Evolutionary conservation across 1,139 yeast genomes (phyloP).

Genomic region (Blastobotrys illinoisensis): DNA sequence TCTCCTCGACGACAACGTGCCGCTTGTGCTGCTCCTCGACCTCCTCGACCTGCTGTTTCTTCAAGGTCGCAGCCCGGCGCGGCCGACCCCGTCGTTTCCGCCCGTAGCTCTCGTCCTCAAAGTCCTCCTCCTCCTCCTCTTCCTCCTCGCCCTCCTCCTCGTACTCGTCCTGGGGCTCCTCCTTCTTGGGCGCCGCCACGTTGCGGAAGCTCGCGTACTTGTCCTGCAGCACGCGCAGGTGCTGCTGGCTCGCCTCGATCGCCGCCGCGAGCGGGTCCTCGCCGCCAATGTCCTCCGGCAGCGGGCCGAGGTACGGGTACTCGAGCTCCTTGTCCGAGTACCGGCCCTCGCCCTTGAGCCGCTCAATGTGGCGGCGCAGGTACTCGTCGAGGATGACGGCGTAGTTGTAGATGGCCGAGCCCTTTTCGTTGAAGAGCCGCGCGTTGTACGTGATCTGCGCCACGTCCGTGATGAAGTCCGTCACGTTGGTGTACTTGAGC

Average conservation of each 20-base stretch:
- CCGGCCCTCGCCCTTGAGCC: constrained; percentile 40
- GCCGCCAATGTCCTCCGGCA: constrained; percentile 40
- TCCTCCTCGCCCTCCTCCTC: constrained; percentile 18
- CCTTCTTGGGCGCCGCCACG: constrained; percentile 10
- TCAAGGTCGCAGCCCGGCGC: constrained; percentile 22
- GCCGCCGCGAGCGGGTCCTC: constrained; percentile 9
- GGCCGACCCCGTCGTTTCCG: constrained; percentile 25
- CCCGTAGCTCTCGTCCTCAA: constrained; percentile 36
- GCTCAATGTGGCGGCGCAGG: constrained; percentile 52
- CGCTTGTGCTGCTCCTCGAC: constrained; percentile 21
- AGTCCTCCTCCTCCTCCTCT: constrained; percentile 28
- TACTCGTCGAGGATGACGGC: constrained; percentile 67
- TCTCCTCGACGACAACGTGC: constrained; percentile 35
- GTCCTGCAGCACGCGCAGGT: constrained; percentile 2
- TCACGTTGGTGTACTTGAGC: constrained; percentile 54
- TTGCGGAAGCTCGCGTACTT: constrained; percentile 5
- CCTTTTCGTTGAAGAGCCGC: constrained; percentile 68
- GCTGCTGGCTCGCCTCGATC: not conserved
- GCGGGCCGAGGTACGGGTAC: constrained; percentile 69
- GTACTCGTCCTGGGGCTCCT: constrained; percentile 29
- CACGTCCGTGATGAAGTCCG: constrained; percentile 67
- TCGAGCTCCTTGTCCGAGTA: constrained; percentile 37
- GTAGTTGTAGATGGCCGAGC: constrained; percentile 60
- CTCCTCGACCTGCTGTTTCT: constrained; percentile 22
- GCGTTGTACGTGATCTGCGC: constrained; percentile 91